Conservation (phyloP, 768 basidiomycete species). For the Austroboletus eburneus region DNA sequence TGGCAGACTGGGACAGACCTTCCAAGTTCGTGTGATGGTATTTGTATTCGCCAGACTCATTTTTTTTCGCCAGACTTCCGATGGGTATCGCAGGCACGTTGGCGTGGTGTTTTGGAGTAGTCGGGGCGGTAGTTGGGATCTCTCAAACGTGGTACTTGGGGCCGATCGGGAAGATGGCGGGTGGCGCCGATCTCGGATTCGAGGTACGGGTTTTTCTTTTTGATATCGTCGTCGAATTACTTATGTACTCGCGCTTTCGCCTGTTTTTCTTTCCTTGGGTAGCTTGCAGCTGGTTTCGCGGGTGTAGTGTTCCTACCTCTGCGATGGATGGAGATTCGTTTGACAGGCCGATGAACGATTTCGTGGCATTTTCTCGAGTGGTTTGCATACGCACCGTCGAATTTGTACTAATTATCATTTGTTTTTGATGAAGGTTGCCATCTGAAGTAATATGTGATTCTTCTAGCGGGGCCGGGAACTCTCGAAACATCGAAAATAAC, state of each 20-base stretch:
- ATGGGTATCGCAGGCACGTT: constrained; percentile 45
- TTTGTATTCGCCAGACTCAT: not conserved
- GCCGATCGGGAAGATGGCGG: constrained; percentile 41
- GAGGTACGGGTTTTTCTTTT: constrained; percentile 31
- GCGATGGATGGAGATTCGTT: constrained; percentile 45
- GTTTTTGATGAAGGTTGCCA: no score
- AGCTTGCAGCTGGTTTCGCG: constrained; percentile 45
- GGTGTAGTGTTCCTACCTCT: constrained; percentile 45
- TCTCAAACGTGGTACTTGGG: constrained; percentile 51
- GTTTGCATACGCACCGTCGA: no score
- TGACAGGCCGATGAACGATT: constrained; percentile 28
- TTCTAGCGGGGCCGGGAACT: no score
- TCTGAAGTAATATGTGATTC: no score
- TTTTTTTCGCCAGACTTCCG: constrained; percentile 35
- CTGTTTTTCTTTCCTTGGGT: not conserved
- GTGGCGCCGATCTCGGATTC: constrained; percentile 54
- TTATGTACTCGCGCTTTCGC: not conserved
- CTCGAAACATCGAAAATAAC: no score
- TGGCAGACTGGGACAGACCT: constrained; percentile 45
- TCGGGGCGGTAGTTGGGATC: constrained; percentile 51
- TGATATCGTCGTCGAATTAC: not conserved
- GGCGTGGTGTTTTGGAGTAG: constrained; percentile 44
- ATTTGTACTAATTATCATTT: no score
- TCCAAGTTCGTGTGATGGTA: constrained; percentile 26
- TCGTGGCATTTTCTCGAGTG: no score